Base-by-base conservation (phyloP, 1,284 basidiomycete genomes). In the Moesziomyces globuligerus region DNA sequence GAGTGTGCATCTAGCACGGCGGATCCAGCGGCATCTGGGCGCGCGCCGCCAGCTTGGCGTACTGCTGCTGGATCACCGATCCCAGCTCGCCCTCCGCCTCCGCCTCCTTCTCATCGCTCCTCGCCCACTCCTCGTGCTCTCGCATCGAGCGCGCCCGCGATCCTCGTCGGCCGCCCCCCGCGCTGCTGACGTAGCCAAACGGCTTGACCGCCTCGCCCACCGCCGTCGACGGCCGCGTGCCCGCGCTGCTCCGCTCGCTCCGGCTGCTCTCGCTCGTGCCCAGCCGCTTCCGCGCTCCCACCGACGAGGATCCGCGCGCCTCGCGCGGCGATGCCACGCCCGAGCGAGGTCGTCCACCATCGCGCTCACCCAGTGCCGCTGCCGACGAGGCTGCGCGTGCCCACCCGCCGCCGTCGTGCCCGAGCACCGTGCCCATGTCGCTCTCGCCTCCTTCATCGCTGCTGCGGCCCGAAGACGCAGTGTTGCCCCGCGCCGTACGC, bases 61-160 rank as follows among this genome's bases (percentile, higher is more conserved):
- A 72, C 25, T 72, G 57, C 23, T 34, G 23, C 42, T 62, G 43
- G 39, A 72, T 72, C 41, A 65, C 67, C 24, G 56, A 65, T 13
- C 67, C 67, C 5, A 70, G 48, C 25, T 48, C 50, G 6, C 48
- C 29, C n/a, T 46, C 45, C 7, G 20, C 45, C 7, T 66, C 58
- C 28, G 44, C 53, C n/a, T 48, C 46, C 1, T 56, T 58, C 9
- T 48, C 50, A 13, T 60, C 50, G 36, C 44, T 49, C 25, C 47
- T 47, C n/a, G 29, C 23, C 18, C 10, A 41, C 40, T 28, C 26
- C 28, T 24, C 21, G 1, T 21, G 10, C 2, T 38, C 48, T 5
- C 40, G 44, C 40, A 36, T n/a, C 17, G 46, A 28, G 6, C 38
- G 32, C 13, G 57, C 37, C 5, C 38, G 42, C 13, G 57, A 56